Base-by-base conservation (phyloP, 106 monocot genomes). In the Acanthochlamys bracteata region DNA sequence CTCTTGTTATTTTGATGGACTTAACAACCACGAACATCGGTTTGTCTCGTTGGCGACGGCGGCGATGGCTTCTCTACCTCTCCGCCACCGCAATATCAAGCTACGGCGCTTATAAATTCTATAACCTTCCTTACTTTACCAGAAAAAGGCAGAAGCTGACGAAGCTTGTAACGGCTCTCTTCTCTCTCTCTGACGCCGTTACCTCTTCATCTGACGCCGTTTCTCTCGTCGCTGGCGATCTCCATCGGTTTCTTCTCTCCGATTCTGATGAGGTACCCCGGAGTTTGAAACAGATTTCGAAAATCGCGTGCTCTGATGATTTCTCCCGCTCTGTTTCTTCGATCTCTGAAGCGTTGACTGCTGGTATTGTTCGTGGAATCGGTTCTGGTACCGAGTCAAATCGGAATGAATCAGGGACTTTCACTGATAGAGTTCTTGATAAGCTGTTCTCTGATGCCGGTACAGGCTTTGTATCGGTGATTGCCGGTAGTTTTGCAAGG, bases 401-500 rank as follows among this genome's bases (percentile, higher is more conserved):
- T 25, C 17, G 23, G 0, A 22, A 64, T 10, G 60, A 51, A 51
- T 0, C 55, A 0, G 25, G 46, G 63, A 14, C 45, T 13, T 60
- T 83, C 16, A 45, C 69, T 0, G 85, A 90, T 46, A 76, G 73
- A 61, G 42, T 82, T 24, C 33, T 84, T 7, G 79, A 85, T 12
- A 84, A 72, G 65, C 3, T 84, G 20, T 79, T 81, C 53, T 92
- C 92, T 19, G 4, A 61, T 7, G 53, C 69, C 0, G 89, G 93
- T 0, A 55, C 82, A 20, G 80, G 82, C 0, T 78, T 89, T 52
- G 85, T 73, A 24, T 82, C 88, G 2, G 79, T 76, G 12, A 75
- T 93, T 13, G 80, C 60, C 7, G 83, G 85, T 0, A 82, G 79
- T 61, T 82, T 93, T 25, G 88, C 85, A 7, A 78, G 61, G 61